These are phyloP conservation scores for Collybia sordida DNA, from an alignment of 768 basidiomycete species.

Conservation along the genomic window DNA sequence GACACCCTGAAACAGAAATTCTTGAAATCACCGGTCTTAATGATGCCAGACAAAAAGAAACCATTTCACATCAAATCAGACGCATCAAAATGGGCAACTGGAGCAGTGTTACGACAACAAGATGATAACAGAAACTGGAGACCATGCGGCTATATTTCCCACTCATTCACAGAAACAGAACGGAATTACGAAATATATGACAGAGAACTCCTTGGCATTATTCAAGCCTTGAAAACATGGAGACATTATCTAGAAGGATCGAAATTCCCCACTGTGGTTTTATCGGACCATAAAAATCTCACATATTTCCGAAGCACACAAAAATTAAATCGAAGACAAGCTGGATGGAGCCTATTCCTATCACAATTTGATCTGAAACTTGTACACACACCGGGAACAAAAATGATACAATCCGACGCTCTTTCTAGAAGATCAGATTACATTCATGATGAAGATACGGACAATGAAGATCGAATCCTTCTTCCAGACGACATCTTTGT, in stretches of 20 bases:
- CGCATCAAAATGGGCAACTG: slow-evolving; percentile 29
- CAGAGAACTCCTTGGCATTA: slow-evolving; percentile 42
- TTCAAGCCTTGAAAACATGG: slow-evolving; percentile 32
- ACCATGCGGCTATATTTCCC: slow-evolving; percentile 37
- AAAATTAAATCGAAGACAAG: slow-evolving; percentile 10
- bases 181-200: slow-evolving; percentile 37
- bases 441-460: neutral
- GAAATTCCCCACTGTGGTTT: slow-evolving; percentile 7
- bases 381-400: slow-evolving; percentile 1
- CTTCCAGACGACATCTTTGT: neutral
- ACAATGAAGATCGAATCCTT: neutral
- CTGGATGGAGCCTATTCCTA: slow-evolving; percentile 9
- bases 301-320: slow-evolving; percentile 16
- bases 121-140: slow-evolving; percentile 22
- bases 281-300: slow-evolving; percentile 24
- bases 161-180: slow-evolving; percentile 27
- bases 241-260: slow-evolving; percentile 21
- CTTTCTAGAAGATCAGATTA: slow-evolving; percentile 2
- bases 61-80: slow-evolving; percentile 27
- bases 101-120: slow-evolving; percentile 30
- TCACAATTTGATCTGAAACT: slow-evolving; percentile 4
- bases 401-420: too few relatives aligned
- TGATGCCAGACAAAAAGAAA: slow-evolving; percentile 8
- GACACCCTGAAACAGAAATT: slow-evolving; percentile 29
- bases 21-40: slow-evolving; percentile 21